phyloP scores from a whole-genome alignment of 345 rosid species.

The Mallotus nudiflorus region DNA sequence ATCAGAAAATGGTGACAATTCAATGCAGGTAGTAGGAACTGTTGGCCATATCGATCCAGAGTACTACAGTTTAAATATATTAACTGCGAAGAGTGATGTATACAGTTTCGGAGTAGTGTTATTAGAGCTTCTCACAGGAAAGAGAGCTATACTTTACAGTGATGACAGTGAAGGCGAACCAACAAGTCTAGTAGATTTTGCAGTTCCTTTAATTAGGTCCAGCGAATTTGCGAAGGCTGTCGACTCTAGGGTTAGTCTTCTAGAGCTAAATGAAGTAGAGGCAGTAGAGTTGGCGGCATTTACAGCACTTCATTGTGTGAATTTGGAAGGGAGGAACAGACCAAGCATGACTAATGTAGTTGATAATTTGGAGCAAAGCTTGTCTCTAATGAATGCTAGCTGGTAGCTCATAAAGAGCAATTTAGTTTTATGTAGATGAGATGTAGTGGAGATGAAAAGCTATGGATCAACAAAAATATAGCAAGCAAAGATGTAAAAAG shows the following conservation, averaged over 20 bases:
- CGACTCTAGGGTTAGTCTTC: slow-evolving; percentile 57
- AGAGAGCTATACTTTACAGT: slow-evolving; percentile 60
- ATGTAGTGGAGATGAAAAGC: too few relatives aligned
- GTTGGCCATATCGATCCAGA: slow-evolving; percentile 90
- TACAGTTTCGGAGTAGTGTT: slow-evolving; percentile 83
- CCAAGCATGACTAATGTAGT: slow-evolving; percentile 72
- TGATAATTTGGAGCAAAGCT: slow-evolving; percentile 49
- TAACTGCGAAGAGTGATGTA: slow-evolving; percentile 81
- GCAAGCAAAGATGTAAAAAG: too few relatives aligned
- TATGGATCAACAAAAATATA: too few relatives aligned
- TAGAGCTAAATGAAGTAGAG: slow-evolving; percentile 54
- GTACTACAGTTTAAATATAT: slow-evolving; percentile 60
- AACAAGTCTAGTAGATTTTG: slow-evolving; percentile 71
- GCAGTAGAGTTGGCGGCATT: slow-evolving; percentile 82
- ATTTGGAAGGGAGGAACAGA: slow-evolving; percentile 68
- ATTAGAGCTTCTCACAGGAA: slow-evolving; percentile 76
- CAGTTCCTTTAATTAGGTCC: slow-evolving; percentile 49
- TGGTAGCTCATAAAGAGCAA: too few relatives aligned
- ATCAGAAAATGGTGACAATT: slow-evolving; percentile 33
- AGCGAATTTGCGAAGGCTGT: slow-evolving; percentile 51
- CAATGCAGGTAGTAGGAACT: slow-evolving; percentile 65
- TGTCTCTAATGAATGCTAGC: too few relatives aligned
- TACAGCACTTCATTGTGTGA: slow-evolving; percentile 79
- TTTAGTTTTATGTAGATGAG: too few relatives aligned
- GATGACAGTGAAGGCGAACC: slow-evolving; percentile 39